Base-by-base conservation (phyloP, 1,139 yeast genomes). In the Geotrichum phurueaensis region DNA sequence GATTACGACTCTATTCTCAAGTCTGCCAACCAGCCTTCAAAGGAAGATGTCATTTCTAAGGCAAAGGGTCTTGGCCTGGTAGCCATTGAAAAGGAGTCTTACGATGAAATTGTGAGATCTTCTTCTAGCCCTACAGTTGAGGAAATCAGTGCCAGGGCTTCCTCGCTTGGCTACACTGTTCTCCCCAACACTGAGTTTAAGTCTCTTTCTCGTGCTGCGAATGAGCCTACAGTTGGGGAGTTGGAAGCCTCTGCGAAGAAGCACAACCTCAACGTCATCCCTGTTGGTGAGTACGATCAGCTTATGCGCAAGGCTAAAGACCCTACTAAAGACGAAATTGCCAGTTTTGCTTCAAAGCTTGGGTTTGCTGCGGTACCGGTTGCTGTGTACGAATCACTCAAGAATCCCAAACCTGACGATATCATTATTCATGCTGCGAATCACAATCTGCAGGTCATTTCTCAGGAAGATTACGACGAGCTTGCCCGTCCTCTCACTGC, bases 41-140 rank as follows among this genome's bases (percentile, higher is more conserved):
- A 74, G 27, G 78, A 76, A 0, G 76, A 76, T 56, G 61, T 82
- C 15, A 59, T 65, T 13, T 66, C 68, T 6, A 71, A 71, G 48
- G 81, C 82, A 6, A 56, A 63, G 23, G 31, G 66, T 1, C 60
- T 68, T 6, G 76, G 74, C 18, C 60, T 68, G 61, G 51, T 59
- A 20, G 55, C 59, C n/a, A 12, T 71, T 1, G 48, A 65, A 5
- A 53, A 65, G 3, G 76, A 77, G 18, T 62, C 71, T 1, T 45
- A 71, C n/a, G 70, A 70, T 0, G 76, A 77, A 55, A 64, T 81
- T 33, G 59, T 59, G 12, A 66, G 70, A 2, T 75, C 75, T 63
- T 80, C 80, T 2, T 52, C 65, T 31, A 20, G 39, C 29, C 59
- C 64, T 53, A 39, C 47, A 2, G 20, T 39, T 13, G 61, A 69